Evolutionary conservation across 768 basidiomycete species (phyloP), one percentile per base, ranked within the genome.

Genomic region (Tulasnella sp.): DNA sequence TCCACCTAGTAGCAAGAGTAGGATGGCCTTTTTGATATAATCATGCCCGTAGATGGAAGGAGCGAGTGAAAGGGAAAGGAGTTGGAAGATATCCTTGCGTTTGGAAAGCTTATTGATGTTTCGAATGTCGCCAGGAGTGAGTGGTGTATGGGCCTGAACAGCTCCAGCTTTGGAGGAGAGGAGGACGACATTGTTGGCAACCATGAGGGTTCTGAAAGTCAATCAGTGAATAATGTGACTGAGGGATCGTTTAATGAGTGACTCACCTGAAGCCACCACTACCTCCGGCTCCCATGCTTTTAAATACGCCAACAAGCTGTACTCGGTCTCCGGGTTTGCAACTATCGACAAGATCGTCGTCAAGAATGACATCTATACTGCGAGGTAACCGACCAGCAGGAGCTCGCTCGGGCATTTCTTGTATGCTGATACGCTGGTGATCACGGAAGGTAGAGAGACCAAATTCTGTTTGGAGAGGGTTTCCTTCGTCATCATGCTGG

Each of bases 321-420:
- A 98, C 87, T 46, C 95, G 80, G 66, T 99, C 95, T 34, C 95
- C 95, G 5, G 95, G 93, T 66, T 99, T 99, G 64, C 90, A 95
- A 61, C 78, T 82, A 67, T 99, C 95, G 28, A 99, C 95, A 44
- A 98, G 70, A 64, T 99, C 95, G 57, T 95, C 92, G 58, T 95
- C 93, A 57, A 96, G 67, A 39, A 96, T 86, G 46, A 98, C 83
- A 65, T 99, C 95, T 31, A 90, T 91, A 60, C 91, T 92, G 42
- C 95, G 76, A 39, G 95, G 95, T 25, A 99, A 72, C 65, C 96
- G 93, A 25, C 95, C 95, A 37, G 95, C 86, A 22, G 95, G 95
- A 12, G 95, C 92, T 20, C 95, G 80, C 67, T 99, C 95, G 2
- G 95, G 95, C 93, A 99, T 98, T 63, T 99, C 95, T 69, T 99